Conservation (phyloP, 768 basidiomycete genomes). For the Kwoniella europaea region DNA sequence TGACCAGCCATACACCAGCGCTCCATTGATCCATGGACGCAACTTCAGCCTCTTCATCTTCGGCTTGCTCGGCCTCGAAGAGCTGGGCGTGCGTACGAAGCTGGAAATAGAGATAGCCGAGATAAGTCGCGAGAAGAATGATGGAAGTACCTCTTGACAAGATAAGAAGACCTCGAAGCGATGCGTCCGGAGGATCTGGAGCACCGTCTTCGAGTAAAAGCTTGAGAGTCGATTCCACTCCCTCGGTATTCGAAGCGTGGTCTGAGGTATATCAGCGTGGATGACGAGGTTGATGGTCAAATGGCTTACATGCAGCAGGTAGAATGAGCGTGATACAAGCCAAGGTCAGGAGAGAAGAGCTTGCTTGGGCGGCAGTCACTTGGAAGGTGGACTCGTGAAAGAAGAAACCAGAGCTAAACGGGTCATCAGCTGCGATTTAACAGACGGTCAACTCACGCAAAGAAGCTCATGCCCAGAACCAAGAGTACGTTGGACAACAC, state of each 20-base stretch:
- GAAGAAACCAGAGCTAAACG: slow-evolving; percentile 66
- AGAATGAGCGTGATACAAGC: slow-evolving; percentile 87
- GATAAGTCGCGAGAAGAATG: slow-evolving; percentile 73
- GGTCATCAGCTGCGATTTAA: slow-evolving; percentile 7
- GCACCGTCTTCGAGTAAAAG: slow-evolving; percentile 37
- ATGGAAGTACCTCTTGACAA: slow-evolving; percentile 83
- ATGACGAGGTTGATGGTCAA: neutral
- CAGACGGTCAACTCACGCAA: slow-evolving; percentile 62
- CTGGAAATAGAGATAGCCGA: slow-evolving; percentile 62
- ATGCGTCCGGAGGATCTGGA: slow-evolving; percentile 47
- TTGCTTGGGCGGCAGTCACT: slow-evolving; percentile 80
- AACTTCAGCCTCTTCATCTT: slow-evolving; percentile 60
- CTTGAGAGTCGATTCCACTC: slow-evolving; percentile 18
- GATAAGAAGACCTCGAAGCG: slow-evolving; percentile 66
- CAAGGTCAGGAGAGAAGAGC: slow-evolving; percentile 75
- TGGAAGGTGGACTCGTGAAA: slow-evolving; percentile 74
- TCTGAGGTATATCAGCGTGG: slow-evolving; percentile 27
- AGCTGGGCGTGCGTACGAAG: slow-evolving; percentile 73
- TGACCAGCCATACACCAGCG: slow-evolving; percentile 69
- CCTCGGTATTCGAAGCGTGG: slow-evolving; percentile 47
- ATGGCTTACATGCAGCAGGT: slow-evolving; percentile 75
- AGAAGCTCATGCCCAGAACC: slow-evolving; percentile 87
- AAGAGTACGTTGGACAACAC: slow-evolving; percentile 88
- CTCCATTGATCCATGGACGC: slow-evolving; percentile 73
- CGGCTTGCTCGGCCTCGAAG: slow-evolving; percentile 63